Conservation (phyloP, 208 protist species). For the Ichthyophonus hoferi region DNA sequence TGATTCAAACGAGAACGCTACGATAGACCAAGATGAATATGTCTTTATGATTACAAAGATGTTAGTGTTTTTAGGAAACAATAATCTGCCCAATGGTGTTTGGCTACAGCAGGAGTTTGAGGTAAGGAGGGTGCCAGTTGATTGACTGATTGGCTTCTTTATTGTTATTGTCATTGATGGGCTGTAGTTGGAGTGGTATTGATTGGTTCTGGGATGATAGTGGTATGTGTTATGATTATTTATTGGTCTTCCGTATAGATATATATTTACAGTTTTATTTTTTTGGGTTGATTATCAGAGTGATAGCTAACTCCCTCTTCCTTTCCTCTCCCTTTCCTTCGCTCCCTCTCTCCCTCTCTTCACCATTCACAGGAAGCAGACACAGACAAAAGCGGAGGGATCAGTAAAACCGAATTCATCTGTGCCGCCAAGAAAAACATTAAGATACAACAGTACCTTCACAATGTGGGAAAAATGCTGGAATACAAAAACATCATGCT, state of each 20-base stretch:
- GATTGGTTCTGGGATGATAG: no score
- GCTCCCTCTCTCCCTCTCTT: background rate
- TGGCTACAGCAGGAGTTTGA: constrained; percentile 26
- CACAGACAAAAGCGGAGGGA: constrained; percentile 19
- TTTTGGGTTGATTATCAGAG: no score
- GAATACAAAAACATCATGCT: background rate
- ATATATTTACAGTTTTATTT: no score
- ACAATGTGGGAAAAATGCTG: background rate
- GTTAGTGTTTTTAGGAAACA: background rate
- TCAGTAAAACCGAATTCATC: constrained; percentile 5
- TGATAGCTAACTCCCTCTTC: no score
- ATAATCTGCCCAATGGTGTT: background rate
- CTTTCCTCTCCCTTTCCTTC: background rate
- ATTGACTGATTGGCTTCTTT: background rate
- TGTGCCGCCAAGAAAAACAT: constrained; percentile 4
- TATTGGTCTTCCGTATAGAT: no score
- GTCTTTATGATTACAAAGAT: background rate
- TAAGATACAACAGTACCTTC: constrained; percentile 6
- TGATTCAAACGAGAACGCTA: background rate
- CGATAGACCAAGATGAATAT: background rate
- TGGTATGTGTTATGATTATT: no score
- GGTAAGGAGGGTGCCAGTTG: background rate
- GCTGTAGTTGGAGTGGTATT: no score
- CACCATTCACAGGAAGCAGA: background rate
- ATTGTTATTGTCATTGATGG: no score